These are phyloP conservation scores for Lasiodiplodia gonubiensis DNA, from an alignment of 2,329 filamentous ascomycete species.

Conservation along the genomic window DNA sequence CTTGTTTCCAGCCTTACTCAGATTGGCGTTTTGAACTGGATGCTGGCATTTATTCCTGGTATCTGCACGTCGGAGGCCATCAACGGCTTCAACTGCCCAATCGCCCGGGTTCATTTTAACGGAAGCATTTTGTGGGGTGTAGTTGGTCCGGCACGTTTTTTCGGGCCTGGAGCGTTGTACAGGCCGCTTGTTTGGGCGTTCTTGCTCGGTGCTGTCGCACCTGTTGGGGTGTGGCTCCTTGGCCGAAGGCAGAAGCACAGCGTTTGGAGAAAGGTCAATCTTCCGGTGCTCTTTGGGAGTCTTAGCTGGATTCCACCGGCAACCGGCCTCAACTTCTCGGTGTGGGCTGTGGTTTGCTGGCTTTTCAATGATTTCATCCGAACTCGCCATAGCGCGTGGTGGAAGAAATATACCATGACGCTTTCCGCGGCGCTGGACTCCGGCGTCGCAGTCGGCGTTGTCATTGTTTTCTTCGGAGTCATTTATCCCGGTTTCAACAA, in stretches of 20 bases:
- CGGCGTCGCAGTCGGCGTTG: conserved; percentile 79
- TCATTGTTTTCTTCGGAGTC: conserved; percentile 84
- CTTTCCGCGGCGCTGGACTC: conserved; percentile 82
- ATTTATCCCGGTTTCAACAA: conserved; percentile 79
- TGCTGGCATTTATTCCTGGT: conserved; percentile 76
- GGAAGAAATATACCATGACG: conserved; percentile 92
- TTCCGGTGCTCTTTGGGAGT: conserved; percentile 82
- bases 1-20: conserved; percentile 79
- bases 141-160: conserved; percentile 81
- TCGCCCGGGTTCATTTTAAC: conserved; percentile 88
- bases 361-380: conserved; percentile 80
- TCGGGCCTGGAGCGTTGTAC: conserved; percentile 77
- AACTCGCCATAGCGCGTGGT: conserved; percentile 74
- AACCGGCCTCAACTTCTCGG: conserved; percentile 80
- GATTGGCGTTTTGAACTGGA: conserved; percentile 87
- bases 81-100: conserved; percentile 86
- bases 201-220: conserved; percentile 74
- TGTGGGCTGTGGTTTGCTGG: conserved; percentile 86
- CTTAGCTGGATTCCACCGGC: conserved; percentile 88
- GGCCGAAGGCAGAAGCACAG: conserved; percentile 62
- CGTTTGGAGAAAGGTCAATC: conserved; percentile 76
- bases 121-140: conserved; percentile 90
- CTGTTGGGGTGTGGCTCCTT: conserved; percentile 76
- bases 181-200: conserved; percentile 81
- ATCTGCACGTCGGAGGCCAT: conserved; percentile 81